Evolutionary conservation across 2,329 filamentous ascomycete species (phyloP).

Genomic region (Bretziella fagacearum): DNA sequence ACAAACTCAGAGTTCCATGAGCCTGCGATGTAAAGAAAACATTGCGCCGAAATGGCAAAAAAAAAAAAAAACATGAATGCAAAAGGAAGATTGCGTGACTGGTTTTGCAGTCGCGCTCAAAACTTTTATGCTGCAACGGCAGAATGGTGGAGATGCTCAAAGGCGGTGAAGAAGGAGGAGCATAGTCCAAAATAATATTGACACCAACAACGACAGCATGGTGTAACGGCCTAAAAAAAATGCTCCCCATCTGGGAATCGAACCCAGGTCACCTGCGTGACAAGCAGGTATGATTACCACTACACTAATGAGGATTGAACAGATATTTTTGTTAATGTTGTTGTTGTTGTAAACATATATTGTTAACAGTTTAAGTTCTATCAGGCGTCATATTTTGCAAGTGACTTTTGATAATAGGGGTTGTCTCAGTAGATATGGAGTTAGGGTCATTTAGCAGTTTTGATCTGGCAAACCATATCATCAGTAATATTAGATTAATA

Average conservation of each 20-base stretch:
- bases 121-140: conserved; percentile 12
- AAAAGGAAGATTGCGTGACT: not conserved
- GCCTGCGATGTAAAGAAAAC: not conserved
- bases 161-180: conserved; percentile 4
- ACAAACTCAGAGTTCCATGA: not conserved
- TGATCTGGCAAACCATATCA: too few species aligned
- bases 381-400: too few species aligned
- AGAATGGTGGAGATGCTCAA: conserved; percentile 12
- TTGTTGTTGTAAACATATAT: too few species aligned
- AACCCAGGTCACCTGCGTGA: conserved; percentile 16
- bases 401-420: too few species aligned
- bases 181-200: not conserved
- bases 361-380: too few species aligned
- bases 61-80: not conserved
- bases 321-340: too few species aligned
- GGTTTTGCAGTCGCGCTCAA: not conserved
- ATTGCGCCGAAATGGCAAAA: not conserved
- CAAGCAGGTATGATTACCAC: conserved; percentile 16
- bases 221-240: not conserved
- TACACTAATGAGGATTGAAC: conserved; percentile 16
- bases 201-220: not conserved
- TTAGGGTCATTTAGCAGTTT: too few species aligned
- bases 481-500: too few species aligned
- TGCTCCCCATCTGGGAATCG: conserved; percentile 15
- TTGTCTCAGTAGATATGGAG: too few species aligned